Evolutionary conservation across 306 rosid species (phyloP).

Genomic region (Cyclanthera cordifolia): DNA sequence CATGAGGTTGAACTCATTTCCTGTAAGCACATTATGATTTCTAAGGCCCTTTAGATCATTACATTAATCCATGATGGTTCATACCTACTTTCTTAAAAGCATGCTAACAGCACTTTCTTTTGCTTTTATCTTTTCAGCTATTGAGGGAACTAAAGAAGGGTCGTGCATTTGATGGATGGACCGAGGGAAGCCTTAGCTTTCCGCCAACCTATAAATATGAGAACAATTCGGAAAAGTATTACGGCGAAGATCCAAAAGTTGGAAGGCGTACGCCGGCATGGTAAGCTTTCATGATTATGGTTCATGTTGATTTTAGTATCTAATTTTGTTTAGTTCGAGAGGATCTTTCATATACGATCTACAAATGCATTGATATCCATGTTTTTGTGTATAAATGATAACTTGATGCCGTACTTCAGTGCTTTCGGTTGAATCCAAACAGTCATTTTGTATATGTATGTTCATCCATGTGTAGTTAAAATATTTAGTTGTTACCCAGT

Average conservation of each 20-base stretch:
- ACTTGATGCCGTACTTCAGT: neutral
- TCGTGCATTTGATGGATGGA: conserved; percentile 81
- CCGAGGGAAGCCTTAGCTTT: conserved; percentile 64
- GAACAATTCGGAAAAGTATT: conserved; percentile 65
- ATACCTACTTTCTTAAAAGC: neutral
- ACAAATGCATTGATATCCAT: neutral
- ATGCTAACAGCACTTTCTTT: conserved; percentile 7
- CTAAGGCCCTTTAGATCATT: too few relatives aligned
- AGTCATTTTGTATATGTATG: too few relatives aligned
- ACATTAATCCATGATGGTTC: too few relatives aligned
- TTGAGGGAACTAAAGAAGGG: conserved; percentile 47
- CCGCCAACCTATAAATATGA: conserved; percentile 91
- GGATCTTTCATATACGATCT: neutral
- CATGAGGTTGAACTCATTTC: too few relatives aligned
- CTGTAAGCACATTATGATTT: too few relatives aligned
- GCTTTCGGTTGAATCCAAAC: too few relatives aligned
- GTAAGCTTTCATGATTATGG: conserved; percentile 34
- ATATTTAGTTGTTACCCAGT: too few relatives aligned
- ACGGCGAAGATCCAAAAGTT: conserved; percentile 63
- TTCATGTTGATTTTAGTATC: neutral
- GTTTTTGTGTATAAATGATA: neutral
- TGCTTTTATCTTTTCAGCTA: conserved; percentile 46
- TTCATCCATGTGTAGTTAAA: too few relatives aligned
- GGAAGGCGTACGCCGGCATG: conserved; percentile 84
- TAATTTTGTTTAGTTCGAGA: neutral